Evolutionary conservation across 1,284 basidiomycete genomes (phyloP), one percentile per base, ranked within the genome.

Genomic region (Exsudoporus floridanus): DNA sequence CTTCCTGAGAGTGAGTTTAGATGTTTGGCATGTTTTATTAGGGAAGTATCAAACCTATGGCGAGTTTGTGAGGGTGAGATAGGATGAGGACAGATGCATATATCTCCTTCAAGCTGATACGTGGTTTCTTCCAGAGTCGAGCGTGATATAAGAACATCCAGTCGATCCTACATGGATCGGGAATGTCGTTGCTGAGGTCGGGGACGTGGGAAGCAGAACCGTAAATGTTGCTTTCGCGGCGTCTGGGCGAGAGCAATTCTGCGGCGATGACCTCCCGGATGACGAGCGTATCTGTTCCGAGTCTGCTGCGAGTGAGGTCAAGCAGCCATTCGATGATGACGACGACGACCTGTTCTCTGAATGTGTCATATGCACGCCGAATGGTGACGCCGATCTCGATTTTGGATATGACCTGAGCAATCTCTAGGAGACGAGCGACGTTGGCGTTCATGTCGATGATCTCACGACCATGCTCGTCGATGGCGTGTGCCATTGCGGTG

Each of bases 321-420:
- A 88, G 74, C 25, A 97, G 74, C 86, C 90, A 95, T 58, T 92
- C 86, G 55, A 96, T 86, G 52, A 96, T 81, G 28, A 91, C 84
- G 2, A 84, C 86, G 7, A 84, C 85, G 16, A 94, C 80, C 66
- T 96, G 89, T 67, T 99, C 96, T 56, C 88, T 83, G 67, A 94
- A 98, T 0, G 90, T 89, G 64, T 98, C 94, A 62, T 90, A 88
- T 3, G 92, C 89, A 19, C 90, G 81, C 6, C 94, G 83, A 47
- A 99, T 84, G 1, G 93, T 95, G 19, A 98, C 92, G 6, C 91
- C 92, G 1, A 99, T 77, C 64, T 98, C 95, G 57, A 98, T 94
- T 62, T 92, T 88, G 13, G 86, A 78, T 54, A 99, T 85, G 50
- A 83, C 80, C 47, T 85, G 86, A 0, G 93, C 92, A 47, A 88